These are phyloP conservation scores for Blastomyces percursus DNA, from an alignment of 2,329 filamentous ascomycete genomes.

Conservation along the genomic window DNA sequence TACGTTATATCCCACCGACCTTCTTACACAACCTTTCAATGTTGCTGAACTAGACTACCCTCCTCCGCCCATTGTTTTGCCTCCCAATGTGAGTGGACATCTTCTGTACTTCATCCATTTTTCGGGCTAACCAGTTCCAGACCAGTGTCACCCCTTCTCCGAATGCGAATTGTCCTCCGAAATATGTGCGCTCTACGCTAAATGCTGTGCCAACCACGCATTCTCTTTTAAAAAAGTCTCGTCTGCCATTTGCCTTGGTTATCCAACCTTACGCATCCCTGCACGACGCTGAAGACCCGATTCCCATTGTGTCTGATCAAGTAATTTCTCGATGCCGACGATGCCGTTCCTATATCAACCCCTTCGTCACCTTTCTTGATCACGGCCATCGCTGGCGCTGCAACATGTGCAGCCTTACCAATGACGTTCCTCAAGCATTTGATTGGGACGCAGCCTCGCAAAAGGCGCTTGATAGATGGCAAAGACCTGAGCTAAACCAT, in stretches of 20 bases:
- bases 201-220: constrained; percentile 90
- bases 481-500: constrained; percentile 85
- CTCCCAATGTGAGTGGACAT: constrained; percentile 64
- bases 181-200: constrained; percentile 89
- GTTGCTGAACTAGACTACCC: constrained; percentile 84
- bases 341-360: constrained; percentile 96
- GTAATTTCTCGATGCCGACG: constrained; percentile 93
- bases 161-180: constrained; percentile 79
- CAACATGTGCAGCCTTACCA: constrained; percentile 99
- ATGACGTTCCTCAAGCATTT: constrained; percentile 97
- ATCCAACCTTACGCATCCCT: constrained; percentile 92
- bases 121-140: constrained; percentile 43
- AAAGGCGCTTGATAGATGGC: constrained; percentile 84
- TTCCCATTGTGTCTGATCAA: constrained; percentile 90
- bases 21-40: constrained; percentile 87
- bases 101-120: background rate
- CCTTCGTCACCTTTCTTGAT: constrained; percentile 91
- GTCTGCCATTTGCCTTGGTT: constrained; percentile 85
- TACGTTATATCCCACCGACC: constrained; percentile 82
- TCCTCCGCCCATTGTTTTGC: constrained; percentile 81
- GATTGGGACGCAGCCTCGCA: constrained; percentile 94
- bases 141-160: constrained; percentile 85
- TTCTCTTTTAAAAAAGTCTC: constrained; percentile 90
- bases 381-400: constrained; percentile 97
- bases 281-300: constrained; percentile 81